phyloP scores from a whole-genome alignment of 371 early-diverging fungal species.

The Mucor lusitanicus region DNA sequence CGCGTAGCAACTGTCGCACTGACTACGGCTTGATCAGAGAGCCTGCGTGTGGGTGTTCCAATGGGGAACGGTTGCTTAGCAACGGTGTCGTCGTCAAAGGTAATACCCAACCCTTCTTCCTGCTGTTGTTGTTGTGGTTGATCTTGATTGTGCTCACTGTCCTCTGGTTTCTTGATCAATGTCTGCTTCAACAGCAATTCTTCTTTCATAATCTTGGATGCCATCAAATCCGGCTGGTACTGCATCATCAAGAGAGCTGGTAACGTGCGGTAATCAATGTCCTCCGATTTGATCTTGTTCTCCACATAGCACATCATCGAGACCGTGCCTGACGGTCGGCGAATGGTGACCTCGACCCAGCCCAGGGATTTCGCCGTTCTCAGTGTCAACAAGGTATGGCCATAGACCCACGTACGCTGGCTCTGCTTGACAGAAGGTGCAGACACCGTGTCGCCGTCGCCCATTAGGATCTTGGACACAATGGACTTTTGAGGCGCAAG shows the following conservation, averaged over 20 bases:
- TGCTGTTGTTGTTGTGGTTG: background rate
- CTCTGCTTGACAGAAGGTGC: constrained; percentile 21
- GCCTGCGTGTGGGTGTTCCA: constrained; percentile 1
- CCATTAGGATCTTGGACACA: constrained; percentile 47
- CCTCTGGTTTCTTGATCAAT: background rate
- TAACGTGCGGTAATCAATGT: constrained; percentile 54
- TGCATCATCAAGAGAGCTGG: constrained; percentile 67
- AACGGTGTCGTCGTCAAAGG: background rate
- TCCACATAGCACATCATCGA: constrained; percentile 77
- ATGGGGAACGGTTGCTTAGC: background rate
- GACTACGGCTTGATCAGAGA: constrained; percentile 5
- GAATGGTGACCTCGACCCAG: constrained; percentile 82
- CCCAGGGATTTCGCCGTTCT: constrained; percentile 64
- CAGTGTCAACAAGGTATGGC: constrained; percentile 82
- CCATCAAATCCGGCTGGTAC: constrained; percentile 49
- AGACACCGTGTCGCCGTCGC: constrained; percentile 22
- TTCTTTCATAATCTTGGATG: constrained; percentile 15
- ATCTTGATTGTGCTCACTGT: background rate
- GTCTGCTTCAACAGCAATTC: background rate
- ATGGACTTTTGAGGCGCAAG: constrained; percentile 58
- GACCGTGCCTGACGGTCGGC: constrained; percentile 82
- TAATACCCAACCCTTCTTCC: constrained; percentile 2
- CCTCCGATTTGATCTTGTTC: constrained; percentile 64
- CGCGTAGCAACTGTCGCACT: background rate
- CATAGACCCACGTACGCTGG: constrained; percentile 79